A percentile compares a stretch with the other conserved stretches of the same genome.
Conservation (phyloP, 1,284 basidiomycete species). For the Cutaneotrichosporon cavernicola region DNA sequence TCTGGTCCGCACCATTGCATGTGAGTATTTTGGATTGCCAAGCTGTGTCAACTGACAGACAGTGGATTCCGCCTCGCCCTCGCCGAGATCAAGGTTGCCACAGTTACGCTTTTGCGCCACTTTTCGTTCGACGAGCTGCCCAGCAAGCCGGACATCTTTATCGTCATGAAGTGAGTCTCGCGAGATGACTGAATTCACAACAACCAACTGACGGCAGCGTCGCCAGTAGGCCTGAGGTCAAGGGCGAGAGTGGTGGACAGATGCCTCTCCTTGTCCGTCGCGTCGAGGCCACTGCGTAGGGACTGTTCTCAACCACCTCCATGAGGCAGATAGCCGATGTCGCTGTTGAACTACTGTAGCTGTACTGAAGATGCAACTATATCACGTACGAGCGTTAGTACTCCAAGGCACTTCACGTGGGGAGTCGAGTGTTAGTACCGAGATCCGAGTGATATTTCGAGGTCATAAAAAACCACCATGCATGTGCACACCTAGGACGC, state of each 20-base stretch:
- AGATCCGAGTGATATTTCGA: too few species aligned
- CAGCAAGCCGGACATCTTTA: slow-evolving; percentile 32
- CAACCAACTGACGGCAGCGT: neutral
- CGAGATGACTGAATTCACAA: neutral
- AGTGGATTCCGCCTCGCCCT: slow-evolving; percentile 64
- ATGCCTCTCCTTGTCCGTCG: slow-evolving; percentile 21
- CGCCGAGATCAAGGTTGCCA: slow-evolving; percentile 61
- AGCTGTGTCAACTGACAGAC: neutral
- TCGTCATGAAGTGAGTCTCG: slow-evolving; percentile 24
- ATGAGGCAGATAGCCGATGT: too few species aligned
- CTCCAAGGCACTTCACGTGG: too few species aligned
- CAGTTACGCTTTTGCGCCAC: slow-evolving; percentile 59
- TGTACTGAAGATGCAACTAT: too few species aligned
- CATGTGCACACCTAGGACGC: too few species aligned
- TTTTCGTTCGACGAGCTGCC: slow-evolving; percentile 59
- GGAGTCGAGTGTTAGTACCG: too few species aligned
- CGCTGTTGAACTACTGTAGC: too few species aligned
- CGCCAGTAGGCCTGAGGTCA: slow-evolving; percentile 15
- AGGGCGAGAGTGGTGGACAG: slow-evolving; percentile 22
- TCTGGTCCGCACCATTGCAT: slow-evolving; percentile 63
- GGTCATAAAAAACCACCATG: too few species aligned
- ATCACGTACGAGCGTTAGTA: too few species aligned
- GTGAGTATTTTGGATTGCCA: slow-evolving; percentile 16
- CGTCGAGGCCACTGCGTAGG: neutral
- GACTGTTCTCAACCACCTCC: neutral